A percentile compares a stretch with the other conserved stretches of the same genome.
Conservation (phyloP, 2,329 filamentous ascomycete species). For the Cephalotrichum gorgonifer region DNA sequence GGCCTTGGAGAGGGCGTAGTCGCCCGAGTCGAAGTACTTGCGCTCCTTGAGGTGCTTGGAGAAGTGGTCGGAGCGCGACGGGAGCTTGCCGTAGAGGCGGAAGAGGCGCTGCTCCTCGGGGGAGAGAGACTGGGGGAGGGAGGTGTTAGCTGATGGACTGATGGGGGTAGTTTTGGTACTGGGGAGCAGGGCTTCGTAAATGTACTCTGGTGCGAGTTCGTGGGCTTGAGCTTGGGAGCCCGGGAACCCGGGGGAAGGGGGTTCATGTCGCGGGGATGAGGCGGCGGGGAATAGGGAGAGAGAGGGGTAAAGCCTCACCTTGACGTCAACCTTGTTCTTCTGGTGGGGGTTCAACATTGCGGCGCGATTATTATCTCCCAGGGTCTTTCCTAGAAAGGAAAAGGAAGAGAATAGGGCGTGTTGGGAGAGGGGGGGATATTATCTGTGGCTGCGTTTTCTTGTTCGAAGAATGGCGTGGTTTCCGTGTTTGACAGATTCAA, state of each 20-base stretch:
- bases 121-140: slow-evolving; percentile 60
- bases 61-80: slow-evolving; percentile 89
- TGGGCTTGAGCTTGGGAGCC: too few species aligned
- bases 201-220: too few species aligned
- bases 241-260: too few species aligned
- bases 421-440: too few species aligned
- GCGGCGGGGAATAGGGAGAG: neutral
- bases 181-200: too few species aligned
- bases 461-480: too few species aligned
- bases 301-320: slow-evolving; percentile 37
- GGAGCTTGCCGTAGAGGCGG: slow-evolving; percentile 94
- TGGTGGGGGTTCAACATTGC: slow-evolving; percentile 82
- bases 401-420: neutral
- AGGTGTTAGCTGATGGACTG: slow-evolving; percentile 5
- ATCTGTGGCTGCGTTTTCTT: too few species aligned
- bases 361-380: neutral
- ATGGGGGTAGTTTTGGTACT: neutral
- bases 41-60: slow-evolving; percentile 99
- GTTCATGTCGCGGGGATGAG: too few species aligned
- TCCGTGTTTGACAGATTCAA: too few species aligned
- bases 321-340: slow-evolving; percentile 97
- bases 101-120: slow-evolving; percentile 95
- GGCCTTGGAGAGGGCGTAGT: slow-evolving; percentile 94
- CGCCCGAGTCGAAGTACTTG: slow-evolving; percentile 96
- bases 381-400: neutral